phyloP scores from a whole-genome alignment of 805 yeast species.

The Sporopachydermia lactativora region DNA sequence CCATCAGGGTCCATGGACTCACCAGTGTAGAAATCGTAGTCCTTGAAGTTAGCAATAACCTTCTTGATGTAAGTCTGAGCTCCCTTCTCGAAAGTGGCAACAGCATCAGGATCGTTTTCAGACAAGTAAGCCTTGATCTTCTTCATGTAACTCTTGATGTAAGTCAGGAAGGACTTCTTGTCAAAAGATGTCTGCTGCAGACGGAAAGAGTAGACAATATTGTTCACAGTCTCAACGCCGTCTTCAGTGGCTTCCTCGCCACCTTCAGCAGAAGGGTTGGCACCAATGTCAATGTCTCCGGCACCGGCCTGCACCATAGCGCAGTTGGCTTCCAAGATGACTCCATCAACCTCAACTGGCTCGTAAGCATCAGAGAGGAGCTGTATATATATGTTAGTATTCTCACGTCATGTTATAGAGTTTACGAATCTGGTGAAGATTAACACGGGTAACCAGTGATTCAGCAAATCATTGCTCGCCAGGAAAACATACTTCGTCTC shows the following conservation, averaged over 20 bases:
- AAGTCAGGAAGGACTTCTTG: slow-evolving; percentile 93
- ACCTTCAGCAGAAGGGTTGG: slow-evolving; percentile 98
- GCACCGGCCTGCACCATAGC: slow-evolving; percentile 72
- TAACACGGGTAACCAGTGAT: no score
- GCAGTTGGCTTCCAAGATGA: slow-evolving; percentile 95
- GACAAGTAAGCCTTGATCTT: slow-evolving; percentile 79
- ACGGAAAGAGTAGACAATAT: slow-evolving; percentile 97
- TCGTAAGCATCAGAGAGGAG: slow-evolving; percentile 91
- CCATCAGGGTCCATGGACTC: slow-evolving; percentile 99
- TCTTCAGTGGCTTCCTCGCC: slow-evolving; percentile 77
- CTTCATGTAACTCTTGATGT: slow-evolving; percentile 99
- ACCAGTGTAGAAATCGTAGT: slow-evolving; percentile 99
- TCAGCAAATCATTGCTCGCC: not conserved
- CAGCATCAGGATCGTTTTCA: slow-evolving; percentile 78
- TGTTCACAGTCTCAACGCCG: slow-evolving; percentile 85
- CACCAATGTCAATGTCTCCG: slow-evolving; percentile 95
- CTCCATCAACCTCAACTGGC: slow-evolving; percentile 73
- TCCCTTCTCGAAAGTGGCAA: slow-evolving; percentile 91
- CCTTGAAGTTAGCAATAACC: slow-evolving; percentile 88
- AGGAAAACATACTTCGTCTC: slow-evolving; percentile 5
- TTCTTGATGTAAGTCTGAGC: slow-evolving; percentile 94
- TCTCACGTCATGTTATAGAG: no score
- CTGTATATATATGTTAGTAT: slow-evolving; percentile 4
- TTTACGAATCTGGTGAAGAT: no score
- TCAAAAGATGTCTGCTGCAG: slow-evolving; percentile 91